Evolutionary conservation across 148 eudicot species (phyloP).

Genomic region (Fagopyrum esculentum): DNA sequence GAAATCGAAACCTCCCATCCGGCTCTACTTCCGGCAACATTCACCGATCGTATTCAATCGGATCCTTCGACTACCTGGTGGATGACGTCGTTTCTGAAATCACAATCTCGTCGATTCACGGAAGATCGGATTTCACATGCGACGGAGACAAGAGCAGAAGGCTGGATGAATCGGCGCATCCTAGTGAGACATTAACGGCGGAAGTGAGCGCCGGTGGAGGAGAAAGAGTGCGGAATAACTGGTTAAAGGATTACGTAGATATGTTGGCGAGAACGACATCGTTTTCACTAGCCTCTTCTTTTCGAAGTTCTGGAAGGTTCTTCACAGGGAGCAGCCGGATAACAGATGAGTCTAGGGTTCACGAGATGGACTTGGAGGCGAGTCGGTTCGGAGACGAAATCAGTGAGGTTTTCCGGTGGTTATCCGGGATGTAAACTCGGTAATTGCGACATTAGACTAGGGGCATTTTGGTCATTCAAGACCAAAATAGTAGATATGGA

Average conservation of each 20-base stretch:
- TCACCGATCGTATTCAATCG: slow-evolving; percentile 49
- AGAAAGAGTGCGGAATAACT: slow-evolving; percentile 29
- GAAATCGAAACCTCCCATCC: slow-evolving; percentile 18
- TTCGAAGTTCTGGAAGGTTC: slow-evolving; percentile 66
- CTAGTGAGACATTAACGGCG: neutral
- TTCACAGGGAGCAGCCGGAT: slow-evolving; percentile 71
- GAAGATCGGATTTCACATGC: slow-evolving; percentile 16
- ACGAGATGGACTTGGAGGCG: slow-evolving; percentile 46
- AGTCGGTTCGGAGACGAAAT: slow-evolving; percentile 68
- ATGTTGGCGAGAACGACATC: slow-evolving; percentile 24
- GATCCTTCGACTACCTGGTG: slow-evolving; percentile 62
- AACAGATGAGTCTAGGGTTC: slow-evolving; percentile 19
- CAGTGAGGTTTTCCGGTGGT: slow-evolving; percentile 14
- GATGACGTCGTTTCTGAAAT: slow-evolving; percentile 42
- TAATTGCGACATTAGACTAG: slow-evolving; percentile 16
- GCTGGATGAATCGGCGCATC: neutral
- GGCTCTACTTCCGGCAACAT: slow-evolving; percentile 22
- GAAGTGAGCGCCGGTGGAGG: slow-evolving; percentile 28
- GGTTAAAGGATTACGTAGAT: slow-evolving; percentile 68
- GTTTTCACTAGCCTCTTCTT: slow-evolving; percentile 43
- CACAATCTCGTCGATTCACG: slow-evolving; percentile 23
- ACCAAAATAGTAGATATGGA: neutral
- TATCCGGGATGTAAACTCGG: slow-evolving; percentile 15
- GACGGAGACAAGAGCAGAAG: slow-evolving; percentile 28
- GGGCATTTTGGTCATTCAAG: neutral